Conservation (phyloP, 441 rosid species). For the Pelargonium myrrhifolium region DNA sequence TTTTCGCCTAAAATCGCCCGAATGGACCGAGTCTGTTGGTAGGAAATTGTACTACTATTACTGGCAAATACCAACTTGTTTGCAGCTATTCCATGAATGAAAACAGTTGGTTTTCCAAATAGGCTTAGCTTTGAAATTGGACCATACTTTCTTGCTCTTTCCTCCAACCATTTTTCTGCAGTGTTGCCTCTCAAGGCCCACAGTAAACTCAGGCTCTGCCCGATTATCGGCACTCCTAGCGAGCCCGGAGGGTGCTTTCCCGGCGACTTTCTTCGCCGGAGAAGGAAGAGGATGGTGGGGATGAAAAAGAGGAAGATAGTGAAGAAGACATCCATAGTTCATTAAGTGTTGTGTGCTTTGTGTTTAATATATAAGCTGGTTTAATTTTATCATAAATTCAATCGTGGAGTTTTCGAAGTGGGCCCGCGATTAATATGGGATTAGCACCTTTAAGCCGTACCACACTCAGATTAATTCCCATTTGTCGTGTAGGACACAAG, state of each 20-base stretch:
- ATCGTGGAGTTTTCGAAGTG: no score
- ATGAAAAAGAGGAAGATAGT: no score
- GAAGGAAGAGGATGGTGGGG: background rate
- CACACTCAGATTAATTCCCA: no score
- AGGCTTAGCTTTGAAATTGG: conserved; percentile 28
- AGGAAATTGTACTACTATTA: conserved; percentile 8
- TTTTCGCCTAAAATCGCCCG: conserved; percentile 21
- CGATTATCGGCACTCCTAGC: conserved; percentile 20
- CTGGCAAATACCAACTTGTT: conserved; percentile 34
- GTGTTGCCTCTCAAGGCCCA: conserved; percentile 21
- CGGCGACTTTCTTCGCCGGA: background rate
- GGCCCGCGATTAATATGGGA: no score
- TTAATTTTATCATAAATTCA: no score
- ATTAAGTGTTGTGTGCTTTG: no score
- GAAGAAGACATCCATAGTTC: background rate
- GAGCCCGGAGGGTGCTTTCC: conserved; percentile 30
- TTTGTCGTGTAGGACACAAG: no score
- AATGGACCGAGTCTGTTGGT: conserved; percentile 23
- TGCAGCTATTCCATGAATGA: conserved; percentile 34
- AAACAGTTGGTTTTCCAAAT: conserved; percentile 24
- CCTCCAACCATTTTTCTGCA: conserved; percentile 25
- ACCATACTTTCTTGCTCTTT: conserved; percentile 27
- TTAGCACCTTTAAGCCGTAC: no score
- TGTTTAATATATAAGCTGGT: no score
- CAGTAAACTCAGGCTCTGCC: conserved; percentile 27